Conservation (phyloP, 192 early-diverging fungal genomes). For the Entophlyctis helioformis region DNA sequence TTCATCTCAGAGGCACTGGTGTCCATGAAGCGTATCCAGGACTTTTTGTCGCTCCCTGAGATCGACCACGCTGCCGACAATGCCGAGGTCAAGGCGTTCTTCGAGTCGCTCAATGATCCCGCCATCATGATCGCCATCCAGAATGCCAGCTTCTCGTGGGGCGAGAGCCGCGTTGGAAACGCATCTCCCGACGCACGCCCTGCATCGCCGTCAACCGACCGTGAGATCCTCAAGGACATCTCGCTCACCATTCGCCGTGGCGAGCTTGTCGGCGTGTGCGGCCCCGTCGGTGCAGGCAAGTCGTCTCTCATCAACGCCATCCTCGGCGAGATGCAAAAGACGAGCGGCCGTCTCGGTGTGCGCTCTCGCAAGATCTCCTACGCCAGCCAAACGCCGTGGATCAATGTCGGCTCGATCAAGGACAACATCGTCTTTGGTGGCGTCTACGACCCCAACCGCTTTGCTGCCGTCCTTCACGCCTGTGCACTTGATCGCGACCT, state of each 20-base stretch:
- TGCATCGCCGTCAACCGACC: not conserved
- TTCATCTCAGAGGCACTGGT: slow-evolving; percentile 20
- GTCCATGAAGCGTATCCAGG: slow-evolving; percentile 26
- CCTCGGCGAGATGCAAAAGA: slow-evolving; percentile 25
- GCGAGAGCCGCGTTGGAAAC: too few relatives aligned
- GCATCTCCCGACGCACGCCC: too few relatives aligned
- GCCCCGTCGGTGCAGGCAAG: slow-evolving; percentile 37
- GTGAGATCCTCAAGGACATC: slow-evolving; percentile 18
- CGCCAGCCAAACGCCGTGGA: slow-evolving; percentile 29
- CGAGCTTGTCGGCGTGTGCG: slow-evolving; percentile 23
- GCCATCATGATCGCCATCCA: slow-evolving; percentile 12
- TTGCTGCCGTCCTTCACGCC: slow-evolving; percentile 19
- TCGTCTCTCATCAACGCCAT: slow-evolving; percentile 25
- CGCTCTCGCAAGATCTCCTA: slow-evolving; percentile 20
- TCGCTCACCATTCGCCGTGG: slow-evolving; percentile 15
- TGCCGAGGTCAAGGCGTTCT: not conserved
- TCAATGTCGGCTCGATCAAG: slow-evolving; percentile 19
- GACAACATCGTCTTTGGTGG: slow-evolving; percentile 37
- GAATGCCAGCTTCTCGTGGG: slow-evolving; percentile 24
- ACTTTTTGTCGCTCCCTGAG: slow-evolving; percentile 26
- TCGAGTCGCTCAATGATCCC: slow-evolving; percentile 3
- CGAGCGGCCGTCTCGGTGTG: not conserved
- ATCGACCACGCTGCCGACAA: slow-evolving; percentile 2
- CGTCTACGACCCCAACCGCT: slow-evolving; percentile 13
- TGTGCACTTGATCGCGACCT: slow-evolving; percentile 32